Evolutionary conservation across 345 rosid genomes (phyloP), one percentile per base, ranked within the genome.

Genomic region (Cardiospermum halicacabum): DNA sequence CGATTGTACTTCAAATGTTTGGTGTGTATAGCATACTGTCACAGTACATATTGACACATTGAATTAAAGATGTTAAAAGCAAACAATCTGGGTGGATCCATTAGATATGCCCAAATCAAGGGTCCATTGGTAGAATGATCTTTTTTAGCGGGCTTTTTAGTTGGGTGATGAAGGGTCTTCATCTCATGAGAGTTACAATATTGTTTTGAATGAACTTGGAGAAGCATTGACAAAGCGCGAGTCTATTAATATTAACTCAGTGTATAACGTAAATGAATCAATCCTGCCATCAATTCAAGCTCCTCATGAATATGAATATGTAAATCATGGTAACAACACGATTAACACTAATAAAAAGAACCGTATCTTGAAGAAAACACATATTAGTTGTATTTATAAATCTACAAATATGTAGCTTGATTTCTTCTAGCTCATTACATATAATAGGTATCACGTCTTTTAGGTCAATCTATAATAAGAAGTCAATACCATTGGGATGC

Each of bases 1-100:
- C 85, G 80, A 80, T 84, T 74, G 88, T 87, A 76, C 81, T 85
- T 70, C 90, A 87, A 72, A 76, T 85, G 84, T 87, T 83, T 48
- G 94, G 90, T 22, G 72, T 78, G 53, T 82, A 82, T 61, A 66
- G 72, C 54, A 80, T 85, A 30, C 90, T 87, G 59, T 75, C 71
- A 61, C 77, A 64, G 47, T 82, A 81, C 61, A 80, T 81, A 65
- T 78, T 87, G 80, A 82, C 73, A 61, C 87, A 84, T 31, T 84
- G 94, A 88, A 81, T 80, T 58, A 87, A 74, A 71, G 77, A 83
- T 80, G 94, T 88, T n/a, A 85, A 72, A 65, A 72, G 72, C 42
- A 72, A 75, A 53, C 75, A 65, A 75, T 42, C 59, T 9, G 34
- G 40, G 74, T 66, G 51, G 66, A 73, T 68, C 64, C 66, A 54